Base-by-base conservation (phyloP, 2,329 filamentous ascomycete genomes). In the Cordyceps javanica region DNA sequence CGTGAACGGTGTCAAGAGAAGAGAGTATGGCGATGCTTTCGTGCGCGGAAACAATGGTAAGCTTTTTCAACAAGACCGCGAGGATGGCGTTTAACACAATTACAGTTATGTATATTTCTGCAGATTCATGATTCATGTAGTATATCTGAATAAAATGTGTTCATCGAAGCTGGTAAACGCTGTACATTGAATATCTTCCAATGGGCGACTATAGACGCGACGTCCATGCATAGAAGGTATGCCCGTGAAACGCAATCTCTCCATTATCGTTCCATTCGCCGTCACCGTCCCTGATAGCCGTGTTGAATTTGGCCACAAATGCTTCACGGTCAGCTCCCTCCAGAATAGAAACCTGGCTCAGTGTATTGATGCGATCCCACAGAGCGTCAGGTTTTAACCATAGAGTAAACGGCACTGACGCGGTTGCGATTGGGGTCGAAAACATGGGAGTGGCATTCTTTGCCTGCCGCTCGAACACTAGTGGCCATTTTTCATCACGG, bases 1-100 rank as follows among this genome's bases (percentile, higher is more conserved):
- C 66, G 88, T 97, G 64, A 88, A 96, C 68, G 93, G 92, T 42
- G 83, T 86, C 62, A 85, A 93, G 74, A 83, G 89, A 66, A 83
- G 90, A 67, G 89, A 83, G 56, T 97, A 96, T 70, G 93, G 93
- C 8, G 93, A 97, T 78, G 91, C 93, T 5, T 97, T 97, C 72
- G 89, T 97, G 59, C 83, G 93, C 72, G 93, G 93, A 65, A 97
- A 97, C 76, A 97, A 97, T 69, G 93, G 93, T 95, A 65, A 68
- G 75, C 65, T 38, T 28, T 8, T 38, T 4, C 6, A 16, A 14
- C 14, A 19, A 19, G 23, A 16, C 39, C 14, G 19, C 16, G 19
- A n/a, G 8, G 34, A 45, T 21, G 42, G 36, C 10, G 38, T 23
- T 53, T 58, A 49, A 52, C 28, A n/a, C 5, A 16, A 7, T n/a